A percentile compares a stretch with the other conserved stretches of the same genome.
Evolutionary conservation across 2,329 filamentous ascomycete genomes (phyloP).

Genomic region (Chalara sp.): DNA sequence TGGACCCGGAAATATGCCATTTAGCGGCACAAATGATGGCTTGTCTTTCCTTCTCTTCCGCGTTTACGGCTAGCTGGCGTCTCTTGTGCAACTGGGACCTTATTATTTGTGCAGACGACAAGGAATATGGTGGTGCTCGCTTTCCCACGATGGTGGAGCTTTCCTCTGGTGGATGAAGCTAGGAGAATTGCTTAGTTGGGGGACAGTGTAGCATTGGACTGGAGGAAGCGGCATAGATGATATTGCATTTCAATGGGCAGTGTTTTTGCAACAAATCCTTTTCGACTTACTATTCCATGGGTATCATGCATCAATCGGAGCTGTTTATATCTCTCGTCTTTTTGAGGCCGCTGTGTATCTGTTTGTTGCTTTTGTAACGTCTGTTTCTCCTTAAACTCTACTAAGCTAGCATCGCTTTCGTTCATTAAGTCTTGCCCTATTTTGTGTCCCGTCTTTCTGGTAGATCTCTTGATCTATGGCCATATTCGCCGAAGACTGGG

Average conservation of each 20-base stretch:
- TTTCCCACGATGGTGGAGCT: background rate
- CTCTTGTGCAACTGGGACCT: background rate
- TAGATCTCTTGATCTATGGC: too few relatives aligned
- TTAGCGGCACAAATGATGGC: conserved; percentile 35
- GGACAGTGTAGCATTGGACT: background rate
- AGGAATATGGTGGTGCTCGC: background rate
- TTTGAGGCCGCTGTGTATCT: too few relatives aligned
- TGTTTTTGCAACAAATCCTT: background rate
- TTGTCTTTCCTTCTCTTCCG: background rate
- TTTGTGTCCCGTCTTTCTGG: too few relatives aligned
- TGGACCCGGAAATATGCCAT: conserved; percentile 99
- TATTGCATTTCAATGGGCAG: conserved; percentile 2
- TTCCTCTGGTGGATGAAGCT: background rate
- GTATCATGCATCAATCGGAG: background rate
- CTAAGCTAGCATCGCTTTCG: too few relatives aligned
- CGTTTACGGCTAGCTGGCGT: conserved; percentile 1
- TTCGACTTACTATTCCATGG: background rate
- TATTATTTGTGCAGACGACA: background rate
- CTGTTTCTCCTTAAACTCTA: too few relatives aligned
- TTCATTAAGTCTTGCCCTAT: too few relatives aligned
- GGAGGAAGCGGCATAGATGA: background rate
- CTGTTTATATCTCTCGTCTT: background rate
- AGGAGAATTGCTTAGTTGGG: background rate
- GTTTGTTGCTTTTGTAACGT: too few relatives aligned
- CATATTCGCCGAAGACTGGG: too few relatives aligned